A percentile compares a stretch with the other conserved stretches of the same genome.
Conservation (phyloP, 2,329 filamentous ascomycete species). For the Parascedosporium putredinis region DNA sequence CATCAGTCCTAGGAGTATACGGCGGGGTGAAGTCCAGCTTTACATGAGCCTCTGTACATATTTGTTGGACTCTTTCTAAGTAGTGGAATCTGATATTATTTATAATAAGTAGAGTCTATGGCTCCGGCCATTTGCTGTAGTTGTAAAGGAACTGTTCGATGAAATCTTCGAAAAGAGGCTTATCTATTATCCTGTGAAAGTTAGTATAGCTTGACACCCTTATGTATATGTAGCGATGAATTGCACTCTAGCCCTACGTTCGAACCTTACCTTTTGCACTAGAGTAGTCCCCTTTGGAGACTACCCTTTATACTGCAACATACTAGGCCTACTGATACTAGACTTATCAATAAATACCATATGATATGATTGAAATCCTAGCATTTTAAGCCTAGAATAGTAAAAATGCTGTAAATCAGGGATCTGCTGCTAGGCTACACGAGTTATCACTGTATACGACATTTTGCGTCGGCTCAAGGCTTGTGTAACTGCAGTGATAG, state of each 20-base stretch:
- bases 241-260: conserved; percentile 14
- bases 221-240: conserved; percentile 17
- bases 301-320: conserved; percentile 22
- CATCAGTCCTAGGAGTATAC: conserved; percentile 3
- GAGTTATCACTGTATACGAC: background rate
- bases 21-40: background rate
- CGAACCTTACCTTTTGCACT: conserved; percentile 15
- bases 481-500: background rate
- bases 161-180: conserved; percentile 15
- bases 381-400: background rate
- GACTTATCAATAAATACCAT: conserved; percentile 25
- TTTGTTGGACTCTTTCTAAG: background rate
- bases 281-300: conserved; percentile 18
- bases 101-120: conserved; percentile 23
- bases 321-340: conserved; percentile 21
- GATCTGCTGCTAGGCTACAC: background rate
- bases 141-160: conserved; percentile 21
- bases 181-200: conserved; percentile 12
- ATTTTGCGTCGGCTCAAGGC: conserved; percentile 2
- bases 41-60: background rate
- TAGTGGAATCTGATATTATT: conserved; percentile 2
- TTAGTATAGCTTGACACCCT: conserved; percentile 13
- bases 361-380: conserved; percentile 13
- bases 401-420: conserved; percentile 4
- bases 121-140: conserved; percentile 20